These are phyloP conservation scores for Leersia perrieri DNA, from an alignment of 176 grass and related monocot genomes.

Conservation along the genomic window DNA sequence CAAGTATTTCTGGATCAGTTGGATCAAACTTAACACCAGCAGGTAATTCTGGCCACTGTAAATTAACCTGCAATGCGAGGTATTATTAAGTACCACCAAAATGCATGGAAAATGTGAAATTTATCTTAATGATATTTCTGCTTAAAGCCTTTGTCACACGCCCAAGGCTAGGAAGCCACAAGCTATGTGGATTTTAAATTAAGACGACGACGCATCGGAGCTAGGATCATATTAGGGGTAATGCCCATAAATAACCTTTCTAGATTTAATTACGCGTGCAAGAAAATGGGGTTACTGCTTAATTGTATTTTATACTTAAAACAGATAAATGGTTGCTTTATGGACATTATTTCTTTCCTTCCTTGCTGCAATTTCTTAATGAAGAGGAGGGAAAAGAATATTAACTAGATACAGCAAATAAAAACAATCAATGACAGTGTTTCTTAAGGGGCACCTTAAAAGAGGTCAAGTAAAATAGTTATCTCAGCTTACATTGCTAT, in stretches of 20 bases:
- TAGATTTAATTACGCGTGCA: too few species aligned
- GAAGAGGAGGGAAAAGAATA: too few species aligned
- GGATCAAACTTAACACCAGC: constrained; percentile 82
- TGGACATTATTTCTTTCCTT: too few species aligned
- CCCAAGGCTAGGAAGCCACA: background rate
- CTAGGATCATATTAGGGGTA: too few species aligned
- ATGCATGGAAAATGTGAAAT: background rate
- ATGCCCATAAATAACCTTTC: too few species aligned
- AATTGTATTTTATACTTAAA: too few species aligned
- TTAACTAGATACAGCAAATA: too few species aligned
- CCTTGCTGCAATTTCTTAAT: too few species aligned
- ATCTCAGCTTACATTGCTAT: constrained; percentile 54
- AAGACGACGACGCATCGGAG: background rate
- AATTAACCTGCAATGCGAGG: constrained; percentile 49
- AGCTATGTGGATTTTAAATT: background rate
- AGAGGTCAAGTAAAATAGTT: background rate
- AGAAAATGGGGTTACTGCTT: too few species aligned
- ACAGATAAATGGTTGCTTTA: too few species aligned
- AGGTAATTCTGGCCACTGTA: constrained; percentile 60
- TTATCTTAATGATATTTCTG: background rate
- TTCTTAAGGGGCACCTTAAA: too few species aligned
- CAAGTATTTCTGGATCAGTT: constrained; percentile 56
- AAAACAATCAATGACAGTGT: too few species aligned
- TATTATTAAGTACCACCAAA: background rate
- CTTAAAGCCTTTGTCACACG: background rate